These are phyloP conservation scores for Ammopiptanthus mongolicus DNA, from an alignment of 306 rosid genomes.

Conservation along the genomic window DNA sequence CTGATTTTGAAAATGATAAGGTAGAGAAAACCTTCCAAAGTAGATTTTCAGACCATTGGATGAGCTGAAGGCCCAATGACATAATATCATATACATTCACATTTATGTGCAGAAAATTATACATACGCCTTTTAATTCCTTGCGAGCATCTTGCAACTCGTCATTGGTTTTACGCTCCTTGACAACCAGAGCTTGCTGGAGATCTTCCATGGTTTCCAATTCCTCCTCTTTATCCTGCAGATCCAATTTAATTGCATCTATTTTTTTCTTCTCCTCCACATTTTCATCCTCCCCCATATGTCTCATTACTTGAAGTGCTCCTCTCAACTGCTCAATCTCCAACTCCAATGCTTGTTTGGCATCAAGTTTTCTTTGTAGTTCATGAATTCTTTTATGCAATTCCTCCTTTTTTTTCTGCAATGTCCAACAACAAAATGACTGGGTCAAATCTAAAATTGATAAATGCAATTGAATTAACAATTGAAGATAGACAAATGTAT, in stretches of 20 bases:
- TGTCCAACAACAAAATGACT: not conserved
- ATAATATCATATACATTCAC: not conserved
- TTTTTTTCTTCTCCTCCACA: slow-evolving; percentile 41
- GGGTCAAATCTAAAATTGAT: not conserved
- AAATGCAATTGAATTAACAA: not conserved
- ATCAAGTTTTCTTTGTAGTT: slow-evolving; percentile 65
- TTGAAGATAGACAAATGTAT: not conserved
- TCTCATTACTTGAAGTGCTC: slow-evolving; percentile 63
- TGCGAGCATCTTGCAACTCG: slow-evolving; percentile 81
- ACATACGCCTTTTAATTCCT: slow-evolving; percentile 56
- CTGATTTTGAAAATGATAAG: not conserved
- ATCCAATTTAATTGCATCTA: slow-evolving; percentile 35
- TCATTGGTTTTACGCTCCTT: slow-evolving; percentile 67
- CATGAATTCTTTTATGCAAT: slow-evolving; percentile 43
- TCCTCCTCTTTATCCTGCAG: slow-evolving; percentile 66
- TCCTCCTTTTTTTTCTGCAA: slow-evolving; percentile 65
- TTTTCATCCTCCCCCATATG: slow-evolving; percentile 66
- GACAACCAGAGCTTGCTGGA: slow-evolving; percentile 44
- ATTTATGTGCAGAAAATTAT: not conserved
- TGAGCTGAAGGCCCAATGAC: not conserved
- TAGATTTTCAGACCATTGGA: not conserved
- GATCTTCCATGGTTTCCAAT: slow-evolving; percentile 17
- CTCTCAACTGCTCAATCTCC: slow-evolving; percentile 58
- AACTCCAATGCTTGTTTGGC: slow-evolving; percentile 64
- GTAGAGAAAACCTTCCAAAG: not conserved